Conservation (phyloP, 2,329 filamentous ascomycete species). For the Emmonsiellopsis sp. region DNA sequence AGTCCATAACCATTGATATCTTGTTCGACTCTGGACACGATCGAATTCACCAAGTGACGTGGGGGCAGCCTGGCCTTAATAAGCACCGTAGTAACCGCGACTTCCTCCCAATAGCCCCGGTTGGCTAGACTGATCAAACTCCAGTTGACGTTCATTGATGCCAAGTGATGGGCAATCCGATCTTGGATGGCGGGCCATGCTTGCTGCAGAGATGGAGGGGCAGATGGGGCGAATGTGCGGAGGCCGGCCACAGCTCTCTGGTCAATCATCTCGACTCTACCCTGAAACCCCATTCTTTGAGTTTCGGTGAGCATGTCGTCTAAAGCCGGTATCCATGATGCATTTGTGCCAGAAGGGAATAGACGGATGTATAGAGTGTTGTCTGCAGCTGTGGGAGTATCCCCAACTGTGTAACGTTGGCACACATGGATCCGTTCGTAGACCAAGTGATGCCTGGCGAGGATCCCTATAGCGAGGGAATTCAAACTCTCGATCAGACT, state of each 20-base stretch:
- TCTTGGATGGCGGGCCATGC: not conserved
- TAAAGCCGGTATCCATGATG: not conserved
- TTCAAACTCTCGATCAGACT: not conserved
- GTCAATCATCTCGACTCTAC: constrained; percentile 2
- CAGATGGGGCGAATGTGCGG: not conserved
- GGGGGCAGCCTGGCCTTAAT: not conserved
- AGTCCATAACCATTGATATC: too few species aligned
- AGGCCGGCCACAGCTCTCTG: not conserved
- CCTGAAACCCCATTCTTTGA: not conserved
- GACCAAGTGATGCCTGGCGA: not conserved
- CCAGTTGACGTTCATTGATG: not conserved
- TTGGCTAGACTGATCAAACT: not conserved
- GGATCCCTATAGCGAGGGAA: not conserved
- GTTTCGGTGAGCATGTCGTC: not conserved
- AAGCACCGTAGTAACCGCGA: not conserved
- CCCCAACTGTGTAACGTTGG: not conserved
- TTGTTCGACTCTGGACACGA: too few species aligned
- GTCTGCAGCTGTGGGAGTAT: not conserved
- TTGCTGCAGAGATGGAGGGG: not conserved
- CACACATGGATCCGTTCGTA: not conserved
- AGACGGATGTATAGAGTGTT: constrained; percentile 2
- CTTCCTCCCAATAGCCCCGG: constrained; percentile 3
- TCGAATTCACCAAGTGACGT: too few species aligned
- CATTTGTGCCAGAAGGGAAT: not conserved
- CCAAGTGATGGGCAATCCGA: not conserved